Evolutionary conservation across 2,329 filamentous ascomycete genomes (phyloP).

Genomic region (Colletotrichum lini): DNA sequence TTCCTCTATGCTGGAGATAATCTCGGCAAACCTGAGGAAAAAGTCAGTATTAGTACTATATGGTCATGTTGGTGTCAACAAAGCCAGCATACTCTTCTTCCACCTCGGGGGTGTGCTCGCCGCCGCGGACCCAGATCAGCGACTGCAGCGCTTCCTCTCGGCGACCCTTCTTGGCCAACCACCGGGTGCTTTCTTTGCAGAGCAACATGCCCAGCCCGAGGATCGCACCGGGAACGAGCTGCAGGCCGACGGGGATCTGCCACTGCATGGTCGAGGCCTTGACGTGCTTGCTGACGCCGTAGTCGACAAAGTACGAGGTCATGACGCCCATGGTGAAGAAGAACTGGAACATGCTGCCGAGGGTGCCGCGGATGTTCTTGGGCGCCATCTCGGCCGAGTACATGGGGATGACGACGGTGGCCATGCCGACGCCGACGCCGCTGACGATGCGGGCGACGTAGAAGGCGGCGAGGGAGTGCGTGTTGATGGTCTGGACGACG

Average conservation of each 20-base stretch:
- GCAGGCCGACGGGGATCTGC: conserved; percentile 64
- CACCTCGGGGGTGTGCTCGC: conserved; percentile 52
- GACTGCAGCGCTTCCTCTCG: conserved; percentile 62
- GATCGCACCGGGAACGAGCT: conserved; percentile 63
- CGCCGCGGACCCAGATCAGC: conserved; percentile 67
- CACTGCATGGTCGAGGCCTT: conserved; percentile 59
- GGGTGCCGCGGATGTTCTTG: conserved; percentile 59
- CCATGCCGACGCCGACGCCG: conserved; percentile 56
- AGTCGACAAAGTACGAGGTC: conserved; percentile 60
- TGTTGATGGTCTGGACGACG: conserved; percentile 56
- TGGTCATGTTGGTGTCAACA: not conserved
- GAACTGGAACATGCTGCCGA: conserved; percentile 62
- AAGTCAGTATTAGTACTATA: not conserved
- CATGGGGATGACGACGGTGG: conserved; percentile 61
- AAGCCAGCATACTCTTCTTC: conserved; percentile 50
- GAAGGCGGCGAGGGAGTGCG: conserved; percentile 54
- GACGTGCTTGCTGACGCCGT: conserved; percentile 59
- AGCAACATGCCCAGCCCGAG: conserved; percentile 64
- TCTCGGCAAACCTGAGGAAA: conserved; percentile 55
- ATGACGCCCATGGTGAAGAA: conserved; percentile 61
- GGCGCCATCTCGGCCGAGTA: conserved; percentile 63
- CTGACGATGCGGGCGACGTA: conserved; percentile 55
- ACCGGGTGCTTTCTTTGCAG: conserved; percentile 62
- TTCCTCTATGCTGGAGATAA: conserved; percentile 61
- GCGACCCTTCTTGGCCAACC: conserved; percentile 62